Conservation (phyloP, 2,329 filamentous ascomycete genomes). For the Apiospora kogelbergensis region DNA sequence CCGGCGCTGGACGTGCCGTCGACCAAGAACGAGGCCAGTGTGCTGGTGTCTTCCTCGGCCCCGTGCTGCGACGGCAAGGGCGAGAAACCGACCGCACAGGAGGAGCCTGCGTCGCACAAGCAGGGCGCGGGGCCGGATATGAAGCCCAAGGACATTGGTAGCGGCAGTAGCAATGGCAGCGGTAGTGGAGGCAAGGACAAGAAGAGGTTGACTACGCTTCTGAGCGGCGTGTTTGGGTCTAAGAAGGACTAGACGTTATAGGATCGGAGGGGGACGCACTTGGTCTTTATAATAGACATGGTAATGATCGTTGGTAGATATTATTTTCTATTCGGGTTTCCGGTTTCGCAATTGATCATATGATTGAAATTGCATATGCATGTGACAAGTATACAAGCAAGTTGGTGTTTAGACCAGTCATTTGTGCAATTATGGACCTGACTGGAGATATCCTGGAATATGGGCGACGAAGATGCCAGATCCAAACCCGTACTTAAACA, state of each 20-base stretch:
- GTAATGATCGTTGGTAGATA: too few species aligned
- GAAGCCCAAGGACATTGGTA: background rate
- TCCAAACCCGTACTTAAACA: background rate
- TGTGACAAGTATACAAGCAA: too few species aligned
- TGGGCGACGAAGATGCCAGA: background rate
- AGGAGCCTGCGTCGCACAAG: background rate
- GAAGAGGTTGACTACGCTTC: background rate
- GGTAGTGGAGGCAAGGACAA: conserved; percentile 9
- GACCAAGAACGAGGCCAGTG: conserved; percentile 38
- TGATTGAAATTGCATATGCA: background rate
- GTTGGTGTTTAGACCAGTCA: background rate
- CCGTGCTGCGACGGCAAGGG: conserved; percentile 26
- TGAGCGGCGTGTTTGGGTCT: background rate
- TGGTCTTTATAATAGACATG: background rate
- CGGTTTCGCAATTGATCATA: background rate
- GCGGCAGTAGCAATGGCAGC: conserved; percentile 7
- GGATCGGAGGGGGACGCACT: background rate
- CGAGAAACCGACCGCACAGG: background rate
- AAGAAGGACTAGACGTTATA: background rate
- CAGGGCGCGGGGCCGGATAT: background rate
- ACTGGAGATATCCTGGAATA: background rate
- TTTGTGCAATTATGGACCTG: background rate
- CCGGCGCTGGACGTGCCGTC: conserved; percentile 45
- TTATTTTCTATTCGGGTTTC: too few species aligned
- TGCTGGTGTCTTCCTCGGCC: conserved; percentile 33